These are phyloP conservation scores for Cardiospermum halicacabum DNA, from an alignment of 345 rosid species.

Conservation along the genomic window DNA sequence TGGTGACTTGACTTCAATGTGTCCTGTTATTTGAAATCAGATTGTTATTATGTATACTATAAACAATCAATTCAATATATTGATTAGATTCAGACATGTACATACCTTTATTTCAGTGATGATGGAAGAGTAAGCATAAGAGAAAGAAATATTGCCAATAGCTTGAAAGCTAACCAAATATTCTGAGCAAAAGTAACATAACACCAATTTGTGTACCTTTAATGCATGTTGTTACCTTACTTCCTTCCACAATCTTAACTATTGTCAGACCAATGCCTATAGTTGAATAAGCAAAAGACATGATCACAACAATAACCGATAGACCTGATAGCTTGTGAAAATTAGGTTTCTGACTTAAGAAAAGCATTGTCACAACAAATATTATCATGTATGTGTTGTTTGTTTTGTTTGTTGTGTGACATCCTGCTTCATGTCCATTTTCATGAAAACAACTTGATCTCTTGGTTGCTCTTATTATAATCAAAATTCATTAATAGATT, in stretches of 20 bases:
- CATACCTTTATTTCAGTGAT: constrained; percentile 81
- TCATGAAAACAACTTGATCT: constrained; percentile 75
- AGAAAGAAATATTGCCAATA: constrained; percentile 74
- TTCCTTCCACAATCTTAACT: constrained; percentile 44
- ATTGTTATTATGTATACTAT: no score
- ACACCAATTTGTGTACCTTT: constrained; percentile 56
- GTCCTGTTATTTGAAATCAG: constrained; percentile 47
- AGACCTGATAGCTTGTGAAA: constrained; percentile 84
- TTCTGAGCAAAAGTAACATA: constrained; percentile 59
- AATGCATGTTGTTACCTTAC: constrained; percentile 37
- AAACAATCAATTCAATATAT: not conserved
- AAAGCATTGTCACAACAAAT: constrained; percentile 53
- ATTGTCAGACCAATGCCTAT: constrained; percentile 75
- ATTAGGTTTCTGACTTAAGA: constrained; percentile 80
- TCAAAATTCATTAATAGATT: constrained; percentile 13
- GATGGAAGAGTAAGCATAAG: constrained; percentile 64
- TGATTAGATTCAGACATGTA: not conserved
- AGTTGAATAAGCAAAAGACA: constrained; percentile 75
- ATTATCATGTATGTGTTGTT: constrained; percentile 55
- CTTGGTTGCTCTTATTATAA: constrained; percentile 54
- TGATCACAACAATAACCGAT: constrained; percentile 68
- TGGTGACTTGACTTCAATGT: constrained; percentile 48
- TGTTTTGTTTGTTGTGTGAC: constrained; percentile 47
- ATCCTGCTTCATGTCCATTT: constrained; percentile 49
- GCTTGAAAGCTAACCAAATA: constrained; percentile 72